A percentile compares a stretch with the other conserved stretches of the same genome.
These are phyloP conservation scores for Mrakia frigida DNA, from an alignment of 768 basidiomycete genomes.

Conservation along the genomic window DNA sequence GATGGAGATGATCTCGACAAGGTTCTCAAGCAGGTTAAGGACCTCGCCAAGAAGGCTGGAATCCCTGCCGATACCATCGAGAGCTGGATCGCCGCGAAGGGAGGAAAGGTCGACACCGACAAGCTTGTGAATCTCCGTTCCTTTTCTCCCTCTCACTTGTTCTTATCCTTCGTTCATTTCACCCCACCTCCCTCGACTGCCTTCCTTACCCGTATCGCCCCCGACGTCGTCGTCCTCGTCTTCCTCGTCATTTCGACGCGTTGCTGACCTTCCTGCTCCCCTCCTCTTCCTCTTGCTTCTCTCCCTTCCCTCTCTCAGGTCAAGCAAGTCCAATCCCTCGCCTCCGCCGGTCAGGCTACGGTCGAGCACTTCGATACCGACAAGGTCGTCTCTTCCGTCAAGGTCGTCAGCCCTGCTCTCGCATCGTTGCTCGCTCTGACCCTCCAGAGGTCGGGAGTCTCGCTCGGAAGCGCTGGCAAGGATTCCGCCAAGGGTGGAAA, in stretches of 20 bases:
- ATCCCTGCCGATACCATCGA: slow-evolving; percentile 42
- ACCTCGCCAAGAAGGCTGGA: slow-evolving; percentile 42
- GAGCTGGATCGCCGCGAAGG: slow-evolving; percentile 40
- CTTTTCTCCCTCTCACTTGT: not conserved
- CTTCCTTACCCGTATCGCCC: not conserved
- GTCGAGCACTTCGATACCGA: slow-evolving; percentile 24
- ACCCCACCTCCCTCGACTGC: no score
- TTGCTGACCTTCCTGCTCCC: not conserved
- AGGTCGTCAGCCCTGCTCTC: slow-evolving; percentile 26
- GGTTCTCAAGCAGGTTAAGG: slow-evolving; percentile 41
- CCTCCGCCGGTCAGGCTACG: slow-evolving; percentile 1
- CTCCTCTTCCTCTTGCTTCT: not conserved
- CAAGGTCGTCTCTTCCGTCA: slow-evolving; percentile 26
- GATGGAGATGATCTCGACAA: slow-evolving; percentile 42
- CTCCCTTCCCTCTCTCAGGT: not conserved
- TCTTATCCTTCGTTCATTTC: not conserved
- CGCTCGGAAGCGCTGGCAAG: slow-evolving; percentile 21
- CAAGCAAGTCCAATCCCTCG: slow-evolving; percentile 13
- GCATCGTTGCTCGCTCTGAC: slow-evolving; percentile 16
- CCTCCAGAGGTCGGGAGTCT: slow-evolving; percentile 11
- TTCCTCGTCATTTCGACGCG: no score
- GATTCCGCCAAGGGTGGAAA: slow-evolving; percentile 26
- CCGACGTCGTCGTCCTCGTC: not conserved
- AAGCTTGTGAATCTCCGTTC: not conserved
- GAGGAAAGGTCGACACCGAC: slow-evolving; percentile 42